phyloP scores from a whole-genome alignment of 192 early-diverging fungal genomes.

The Linnemannia schmuckeri region DNA sequence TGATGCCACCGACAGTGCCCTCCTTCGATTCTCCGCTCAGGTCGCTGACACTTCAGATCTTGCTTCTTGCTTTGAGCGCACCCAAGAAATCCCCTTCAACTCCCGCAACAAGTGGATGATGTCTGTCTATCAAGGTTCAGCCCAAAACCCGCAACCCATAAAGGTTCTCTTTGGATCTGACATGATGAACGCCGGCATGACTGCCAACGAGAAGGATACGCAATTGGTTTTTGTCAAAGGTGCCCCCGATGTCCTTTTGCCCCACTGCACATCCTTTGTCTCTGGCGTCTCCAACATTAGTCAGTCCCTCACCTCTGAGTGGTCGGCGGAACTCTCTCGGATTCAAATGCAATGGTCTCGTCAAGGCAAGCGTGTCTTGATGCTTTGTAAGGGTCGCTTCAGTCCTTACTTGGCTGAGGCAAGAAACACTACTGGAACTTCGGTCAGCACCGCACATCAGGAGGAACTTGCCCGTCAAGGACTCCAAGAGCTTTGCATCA shows the following conservation, averaged over 20 bases:
- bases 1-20: constrained; percentile 88
- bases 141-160: constrained; percentile 37
- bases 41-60: constrained; percentile 51
- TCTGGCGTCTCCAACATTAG: constrained; percentile 51
- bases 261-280: constrained; percentile 51
- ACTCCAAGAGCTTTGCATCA: constrained; percentile 65
- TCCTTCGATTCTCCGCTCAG: constrained; percentile 76
- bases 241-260: constrained; percentile 78
- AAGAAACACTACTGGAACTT: not conserved
- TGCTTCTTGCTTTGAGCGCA: constrained; percentile 23
- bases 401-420: constrained; percentile 5
- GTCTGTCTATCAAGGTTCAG: constrained; percentile 33
- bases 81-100: constrained; percentile 74
- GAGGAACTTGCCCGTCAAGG: constrained; percentile 41
- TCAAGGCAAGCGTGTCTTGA: constrained; percentile 67
- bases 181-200: constrained; percentile 12
- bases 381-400: constrained; percentile 39
- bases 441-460: not conserved
- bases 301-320: constrained; percentile 43
- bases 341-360: constrained; percentile 65
- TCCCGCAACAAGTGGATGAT: constrained; percentile 80
- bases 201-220: constrained; percentile 14
- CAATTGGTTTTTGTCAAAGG: constrained; percentile 77
- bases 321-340: constrained; percentile 57
- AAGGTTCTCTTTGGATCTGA: constrained; percentile 24